phyloP scores from a whole-genome alignment of 2,329 filamentous ascomycete species.

The Macrophomina phaseolina region DNA sequence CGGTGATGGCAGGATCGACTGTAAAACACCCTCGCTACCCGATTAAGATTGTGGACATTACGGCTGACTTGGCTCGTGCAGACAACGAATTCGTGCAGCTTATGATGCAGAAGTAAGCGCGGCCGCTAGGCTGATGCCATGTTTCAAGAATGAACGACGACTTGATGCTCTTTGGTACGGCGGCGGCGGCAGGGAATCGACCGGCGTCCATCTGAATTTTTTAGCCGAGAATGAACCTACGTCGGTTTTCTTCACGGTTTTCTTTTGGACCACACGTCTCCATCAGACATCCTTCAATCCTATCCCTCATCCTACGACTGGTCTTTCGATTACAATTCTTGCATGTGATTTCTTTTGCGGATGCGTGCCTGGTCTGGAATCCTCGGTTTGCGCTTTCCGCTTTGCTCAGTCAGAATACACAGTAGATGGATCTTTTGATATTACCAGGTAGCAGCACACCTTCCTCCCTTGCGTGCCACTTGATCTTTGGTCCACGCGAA shows the following conservation, averaged over 20 bases:
- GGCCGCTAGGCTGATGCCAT: constrained; percentile 8
- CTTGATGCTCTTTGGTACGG: constrained; percentile 28
- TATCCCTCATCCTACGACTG: constrained; percentile 19
- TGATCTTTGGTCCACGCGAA: constrained; percentile 15
- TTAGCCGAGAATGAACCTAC: constrained; percentile 17
- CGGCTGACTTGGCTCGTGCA: constrained; percentile 35
- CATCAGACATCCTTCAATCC: constrained; percentile 27
- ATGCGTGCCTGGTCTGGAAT: constrained; percentile 19
- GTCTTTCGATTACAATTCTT: constrained; percentile 22
- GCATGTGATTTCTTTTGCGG: constrained; percentile 26
- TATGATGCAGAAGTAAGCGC: constrained; percentile 60
- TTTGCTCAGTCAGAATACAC: constrained; percentile 23
- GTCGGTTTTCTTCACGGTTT: constrained; percentile 21
- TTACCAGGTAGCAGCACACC: constrained; percentile 21
- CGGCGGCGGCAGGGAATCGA: constrained; percentile 24
- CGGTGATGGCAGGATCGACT: constrained; percentile 69
- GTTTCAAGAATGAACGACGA: constrained; percentile 27
- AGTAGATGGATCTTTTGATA: constrained; percentile 26
- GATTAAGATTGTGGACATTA: background rate
- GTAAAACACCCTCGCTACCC: constrained; percentile 47
- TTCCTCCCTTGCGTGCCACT: background rate
- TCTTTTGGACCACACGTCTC: constrained; percentile 25
- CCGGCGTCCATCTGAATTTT: constrained; percentile 18
- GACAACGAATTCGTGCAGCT: constrained; percentile 63
- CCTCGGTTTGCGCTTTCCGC: constrained; percentile 9